phyloP scores from a whole-genome alignment of 2,329 filamentous ascomycete species.

The Xylogone sp. region DNA sequence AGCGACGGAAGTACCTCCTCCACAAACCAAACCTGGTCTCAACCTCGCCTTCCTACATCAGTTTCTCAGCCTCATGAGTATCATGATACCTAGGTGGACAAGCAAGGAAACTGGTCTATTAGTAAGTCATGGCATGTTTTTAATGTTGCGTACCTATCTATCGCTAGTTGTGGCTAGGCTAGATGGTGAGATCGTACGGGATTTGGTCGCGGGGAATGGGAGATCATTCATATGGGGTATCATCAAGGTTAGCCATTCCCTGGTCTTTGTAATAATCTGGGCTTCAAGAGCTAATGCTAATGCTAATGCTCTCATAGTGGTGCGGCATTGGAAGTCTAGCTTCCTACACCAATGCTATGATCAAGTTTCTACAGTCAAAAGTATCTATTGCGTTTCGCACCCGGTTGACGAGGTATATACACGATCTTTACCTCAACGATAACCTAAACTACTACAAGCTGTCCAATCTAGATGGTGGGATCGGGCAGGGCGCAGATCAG shows the following conservation, averaged over 20 bases:
- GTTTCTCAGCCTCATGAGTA: slow-evolving; percentile 91
- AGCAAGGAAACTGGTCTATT: slow-evolving; percentile 94
- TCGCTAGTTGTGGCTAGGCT: slow-evolving; percentile 89
- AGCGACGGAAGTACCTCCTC: slow-evolving; percentile 68
- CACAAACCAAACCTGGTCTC: slow-evolving; percentile 87
- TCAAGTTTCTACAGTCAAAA: slow-evolving; percentile 97
- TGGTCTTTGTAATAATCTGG: slow-evolving; percentile 3
- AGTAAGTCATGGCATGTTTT: slow-evolving; percentile 81
- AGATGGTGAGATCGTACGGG: slow-evolving; percentile 93
- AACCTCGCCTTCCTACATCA: slow-evolving; percentile 97
- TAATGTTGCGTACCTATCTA: slow-evolving; percentile 89
- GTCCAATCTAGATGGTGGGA: slow-evolving; percentile 85
- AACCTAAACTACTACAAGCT: slow-evolving; percentile 97
- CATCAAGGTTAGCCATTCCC: slow-evolving; percentile 54
- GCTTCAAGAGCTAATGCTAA: neutral
- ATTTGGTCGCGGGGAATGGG: slow-evolving; percentile 92
- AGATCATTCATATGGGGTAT: slow-evolving; percentile 86
- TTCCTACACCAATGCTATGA: slow-evolving; percentile 98
- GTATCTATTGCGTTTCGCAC: slow-evolving; percentile 98
- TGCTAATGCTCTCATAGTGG: slow-evolving; percentile 52
- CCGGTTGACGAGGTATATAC: slow-evolving; percentile 89
- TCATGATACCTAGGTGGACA: slow-evolving; percentile 93
- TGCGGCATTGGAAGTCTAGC: slow-evolving; percentile 89
- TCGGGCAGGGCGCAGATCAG: slow-evolving; percentile 89
- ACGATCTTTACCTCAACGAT: slow-evolving; percentile 93